Evolutionary conservation across 164 flowering plant genomes (phyloP).

Genomic region (Chimonanthus praecox): DNA sequence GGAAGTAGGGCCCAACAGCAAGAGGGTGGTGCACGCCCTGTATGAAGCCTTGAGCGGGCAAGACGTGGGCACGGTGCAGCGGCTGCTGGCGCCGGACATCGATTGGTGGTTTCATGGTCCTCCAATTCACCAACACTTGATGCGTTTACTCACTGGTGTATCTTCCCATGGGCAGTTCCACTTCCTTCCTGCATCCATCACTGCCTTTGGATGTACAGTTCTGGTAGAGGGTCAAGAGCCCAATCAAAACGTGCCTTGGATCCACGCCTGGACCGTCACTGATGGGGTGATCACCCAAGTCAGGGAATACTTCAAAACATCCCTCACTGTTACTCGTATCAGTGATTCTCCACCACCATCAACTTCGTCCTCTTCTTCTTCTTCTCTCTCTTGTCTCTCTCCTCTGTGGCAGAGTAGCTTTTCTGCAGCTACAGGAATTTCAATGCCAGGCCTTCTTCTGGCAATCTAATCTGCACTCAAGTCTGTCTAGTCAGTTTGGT

Average conservation of each 20-base stretch:
- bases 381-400: neutral
- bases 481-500: no score
- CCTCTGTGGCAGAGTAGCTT: slow-evolving; percentile 22
- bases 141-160: slow-evolving; percentile 73
- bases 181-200: slow-evolving; percentile 9
- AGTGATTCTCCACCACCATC: neutral
- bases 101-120: slow-evolving; percentile 99
- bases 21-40: slow-evolving; percentile 58
- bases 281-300: slow-evolving; percentile 27
- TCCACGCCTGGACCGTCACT: slow-evolving; percentile 31
- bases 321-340: slow-evolving; percentile 26
- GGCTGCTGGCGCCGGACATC: slow-evolving; percentile 64
- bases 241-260: slow-evolving; percentile 16
- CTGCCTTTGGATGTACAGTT: slow-evolving; percentile 11
- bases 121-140: slow-evolving; percentile 73
- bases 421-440: slow-evolving; percentile 2
- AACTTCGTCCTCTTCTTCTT: neutral
- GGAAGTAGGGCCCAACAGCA: slow-evolving; percentile 3
- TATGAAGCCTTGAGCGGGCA: slow-evolving; percentile 67
- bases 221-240: slow-evolving; percentile 18
- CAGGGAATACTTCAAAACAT: slow-evolving; percentile 35
- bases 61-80: slow-evolving; percentile 57
- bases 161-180: neutral
- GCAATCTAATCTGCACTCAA: slow-evolving; percentile 11
- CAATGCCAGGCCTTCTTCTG: slow-evolving; percentile 28